These are phyloP conservation scores for Annulohypoxylon bovei DNA, from an alignment of 495 filamentous ascomycete species.

Conservation along the genomic window DNA sequence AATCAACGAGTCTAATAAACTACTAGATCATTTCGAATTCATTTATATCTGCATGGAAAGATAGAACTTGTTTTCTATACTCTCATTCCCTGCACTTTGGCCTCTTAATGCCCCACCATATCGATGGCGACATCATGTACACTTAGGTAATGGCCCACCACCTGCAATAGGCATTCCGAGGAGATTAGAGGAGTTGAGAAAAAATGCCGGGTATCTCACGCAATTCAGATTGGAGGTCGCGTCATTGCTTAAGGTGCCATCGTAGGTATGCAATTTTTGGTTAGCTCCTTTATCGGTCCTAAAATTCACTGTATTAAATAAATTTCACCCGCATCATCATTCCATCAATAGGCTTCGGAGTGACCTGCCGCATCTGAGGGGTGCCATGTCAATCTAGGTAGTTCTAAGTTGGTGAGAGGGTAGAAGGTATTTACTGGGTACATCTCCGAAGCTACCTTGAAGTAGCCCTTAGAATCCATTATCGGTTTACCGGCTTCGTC, in stretches of 20 bases:
- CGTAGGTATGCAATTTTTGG: no score
- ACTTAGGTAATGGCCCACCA: constrained; percentile 7
- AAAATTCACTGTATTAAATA: neutral
- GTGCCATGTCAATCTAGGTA: neutral
- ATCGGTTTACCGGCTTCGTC: constrained; percentile 30
- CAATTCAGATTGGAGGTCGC: constrained; percentile 12
- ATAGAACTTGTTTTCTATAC: neutral
- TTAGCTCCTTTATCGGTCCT: no score
- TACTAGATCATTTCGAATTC: neutral
- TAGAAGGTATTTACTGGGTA: constrained; percentile 55
- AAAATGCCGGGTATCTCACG: constrained; percentile 15
- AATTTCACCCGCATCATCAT: constrained; percentile 48
- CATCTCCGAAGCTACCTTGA: constrained; percentile 53
- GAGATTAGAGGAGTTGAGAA: constrained; percentile 7
- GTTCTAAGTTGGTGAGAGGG: neutral
- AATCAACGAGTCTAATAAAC: neutral
- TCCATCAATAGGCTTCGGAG: constrained; percentile 51
- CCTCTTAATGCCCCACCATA: constrained; percentile 4
- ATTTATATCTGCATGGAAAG: constrained; percentile 14
- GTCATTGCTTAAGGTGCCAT: constrained; percentile 24
- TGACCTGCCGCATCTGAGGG: constrained; percentile 46
- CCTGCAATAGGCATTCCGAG: neutral
- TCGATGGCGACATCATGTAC: constrained; percentile 14
- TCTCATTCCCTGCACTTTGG: neutral
- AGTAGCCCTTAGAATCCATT: constrained; percentile 52